These are phyloP conservation scores for Closterium sp. DNA, from an alignment of 139 green algal genomes.

Conservation along the genomic window DNA sequence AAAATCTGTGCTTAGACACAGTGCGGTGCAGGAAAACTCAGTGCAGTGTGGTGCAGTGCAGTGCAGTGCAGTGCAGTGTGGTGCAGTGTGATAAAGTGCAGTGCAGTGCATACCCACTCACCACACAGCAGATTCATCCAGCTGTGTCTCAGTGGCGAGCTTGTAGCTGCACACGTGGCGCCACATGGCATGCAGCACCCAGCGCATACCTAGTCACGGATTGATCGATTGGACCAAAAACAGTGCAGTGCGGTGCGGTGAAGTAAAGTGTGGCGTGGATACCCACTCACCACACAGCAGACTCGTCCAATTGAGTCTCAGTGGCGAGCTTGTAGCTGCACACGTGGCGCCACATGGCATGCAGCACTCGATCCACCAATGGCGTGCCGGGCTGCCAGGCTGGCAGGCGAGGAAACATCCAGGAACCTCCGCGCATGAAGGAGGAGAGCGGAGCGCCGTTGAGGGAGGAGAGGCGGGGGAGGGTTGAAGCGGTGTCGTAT, in stretches of 20 bases:
- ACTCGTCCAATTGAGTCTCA: slow-evolving; percentile 11
- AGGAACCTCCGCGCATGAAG: no score
- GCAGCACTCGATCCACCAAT: slow-evolving; percentile 9
- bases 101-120: no score
- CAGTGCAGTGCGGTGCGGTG: no score
- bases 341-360: slow-evolving; percentile 25
- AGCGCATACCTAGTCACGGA: no score
- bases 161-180: slow-evolving; percentile 22
- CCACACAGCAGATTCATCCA: slow-evolving; percentile 16
- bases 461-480: background rate
- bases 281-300: slow-evolving; percentile 28
- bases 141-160: slow-evolving; percentile 12
- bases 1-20: no score
- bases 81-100: background rate
- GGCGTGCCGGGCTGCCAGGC: background rate
- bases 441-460: background rate
- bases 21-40: no score
- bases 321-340: slow-evolving; percentile 35
- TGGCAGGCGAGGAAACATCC: background rate
- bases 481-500: background rate
- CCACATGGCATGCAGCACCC: slow-evolving; percentile 28
- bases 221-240: no score
- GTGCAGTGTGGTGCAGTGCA: no score
- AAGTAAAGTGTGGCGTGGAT: no score
- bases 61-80: background rate